Percentiles rank a stretch among this genome's conserved stretches.
phyloP scores from a whole-genome alignment of 208 protist species.

The Crithidia expoeki region DNA sequence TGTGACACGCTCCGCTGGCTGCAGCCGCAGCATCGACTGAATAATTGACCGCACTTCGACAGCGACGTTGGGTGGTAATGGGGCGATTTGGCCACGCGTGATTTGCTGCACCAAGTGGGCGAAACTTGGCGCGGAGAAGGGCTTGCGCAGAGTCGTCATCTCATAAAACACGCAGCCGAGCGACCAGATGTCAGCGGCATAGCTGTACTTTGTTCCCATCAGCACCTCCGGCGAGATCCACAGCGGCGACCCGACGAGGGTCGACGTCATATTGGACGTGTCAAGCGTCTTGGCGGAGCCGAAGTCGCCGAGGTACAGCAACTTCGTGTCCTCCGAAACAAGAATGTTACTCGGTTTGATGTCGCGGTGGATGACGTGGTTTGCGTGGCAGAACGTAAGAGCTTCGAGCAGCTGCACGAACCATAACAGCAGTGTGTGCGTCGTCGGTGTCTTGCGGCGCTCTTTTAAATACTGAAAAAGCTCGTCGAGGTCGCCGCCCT shows the following conservation, averaged over 20 bases:
- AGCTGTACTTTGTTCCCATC: slow-evolving; percentile 85
- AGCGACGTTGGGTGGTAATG: slow-evolving; percentile 53
- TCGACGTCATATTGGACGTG: slow-evolving; percentile 69
- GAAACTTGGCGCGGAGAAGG: slow-evolving; percentile 80
- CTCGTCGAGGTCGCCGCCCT: slow-evolving; percentile 81
- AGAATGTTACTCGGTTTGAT: slow-evolving; percentile 93
- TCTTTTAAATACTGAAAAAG: slow-evolving; percentile 50
- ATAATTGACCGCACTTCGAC: slow-evolving; percentile 53
- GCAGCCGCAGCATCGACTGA: slow-evolving; percentile 60
- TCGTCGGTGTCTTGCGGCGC: slow-evolving; percentile 50
- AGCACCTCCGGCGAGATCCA: slow-evolving; percentile 95
- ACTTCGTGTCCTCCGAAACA: slow-evolving; percentile 32
- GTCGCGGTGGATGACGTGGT: slow-evolving; percentile 89
- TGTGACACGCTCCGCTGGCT: slow-evolving; percentile 50
- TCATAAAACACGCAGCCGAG: slow-evolving; percentile 91
- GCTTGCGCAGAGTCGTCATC: slow-evolving; percentile 66
- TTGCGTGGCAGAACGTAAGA: slow-evolving; percentile 80
- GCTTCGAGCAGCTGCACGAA: slow-evolving; percentile 81
- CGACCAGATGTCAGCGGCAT: slow-evolving; percentile 93
- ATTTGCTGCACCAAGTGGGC: slow-evolving; percentile 80
- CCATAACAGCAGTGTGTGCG: slow-evolving; percentile 62
- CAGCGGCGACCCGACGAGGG: slow-evolving; percentile 89
- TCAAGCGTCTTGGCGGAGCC: slow-evolving; percentile 82
- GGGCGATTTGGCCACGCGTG: slow-evolving; percentile 62
- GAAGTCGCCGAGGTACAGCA: slow-evolving; percentile 87